Evolutionary conservation across 2,329 filamentous ascomycete species (phyloP).

Genomic region (Aspergillus sergii): DNA sequence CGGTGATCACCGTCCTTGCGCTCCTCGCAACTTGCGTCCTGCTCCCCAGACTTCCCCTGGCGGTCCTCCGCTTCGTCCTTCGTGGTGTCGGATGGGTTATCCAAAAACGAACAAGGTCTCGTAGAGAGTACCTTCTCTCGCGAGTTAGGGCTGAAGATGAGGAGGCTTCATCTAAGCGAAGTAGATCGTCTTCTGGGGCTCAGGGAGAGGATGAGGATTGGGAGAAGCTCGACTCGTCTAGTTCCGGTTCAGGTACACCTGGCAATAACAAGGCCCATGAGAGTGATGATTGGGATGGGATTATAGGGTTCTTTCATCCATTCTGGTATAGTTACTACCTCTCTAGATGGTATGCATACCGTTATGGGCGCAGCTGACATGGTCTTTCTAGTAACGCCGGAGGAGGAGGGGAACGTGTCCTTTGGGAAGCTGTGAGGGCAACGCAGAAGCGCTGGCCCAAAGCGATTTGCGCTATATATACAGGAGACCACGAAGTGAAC

Average conservation of each 20-base stretch:
- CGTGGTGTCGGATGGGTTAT: conserved; percentile 62
- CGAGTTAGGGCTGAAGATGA: conserved; percentile 50
- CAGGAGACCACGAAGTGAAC: conserved; percentile 85
- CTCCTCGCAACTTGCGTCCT: conserved; percentile 37
- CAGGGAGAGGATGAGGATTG: conserved; percentile 63
- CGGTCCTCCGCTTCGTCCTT: conserved; percentile 38
- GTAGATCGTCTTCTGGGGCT: conserved; percentile 26
- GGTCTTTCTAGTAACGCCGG: conserved; percentile 74
- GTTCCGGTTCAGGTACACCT: conserved; percentile 47
- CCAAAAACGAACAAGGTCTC: conserved; percentile 64
- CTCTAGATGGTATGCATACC: not conserved
- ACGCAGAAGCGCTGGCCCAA: conserved; percentile 88
- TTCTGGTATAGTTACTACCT: conserved; percentile 69
- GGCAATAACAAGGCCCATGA: conserved; percentile 44
- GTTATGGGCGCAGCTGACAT: conserved; percentile 8
- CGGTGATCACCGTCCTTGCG: conserved; percentile 34
- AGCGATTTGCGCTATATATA: conserved; percentile 90
- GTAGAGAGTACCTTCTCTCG: conserved; percentile 57
- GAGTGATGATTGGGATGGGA: conserved; percentile 72
- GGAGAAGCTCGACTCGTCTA: conserved; percentile 66
- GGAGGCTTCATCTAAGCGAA: conserved; percentile 30
- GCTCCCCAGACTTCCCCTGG: conserved; percentile 37
- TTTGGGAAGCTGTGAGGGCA: conserved; percentile 92
- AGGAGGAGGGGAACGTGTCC: conserved; percentile 89
- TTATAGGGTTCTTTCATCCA: conserved; percentile 96